Percentiles rank a stretch among this genome's conserved stretches.
Conservation (phyloP, 2,329 filamentous ascomycete genomes). For the Fusarium siculi region DNA sequence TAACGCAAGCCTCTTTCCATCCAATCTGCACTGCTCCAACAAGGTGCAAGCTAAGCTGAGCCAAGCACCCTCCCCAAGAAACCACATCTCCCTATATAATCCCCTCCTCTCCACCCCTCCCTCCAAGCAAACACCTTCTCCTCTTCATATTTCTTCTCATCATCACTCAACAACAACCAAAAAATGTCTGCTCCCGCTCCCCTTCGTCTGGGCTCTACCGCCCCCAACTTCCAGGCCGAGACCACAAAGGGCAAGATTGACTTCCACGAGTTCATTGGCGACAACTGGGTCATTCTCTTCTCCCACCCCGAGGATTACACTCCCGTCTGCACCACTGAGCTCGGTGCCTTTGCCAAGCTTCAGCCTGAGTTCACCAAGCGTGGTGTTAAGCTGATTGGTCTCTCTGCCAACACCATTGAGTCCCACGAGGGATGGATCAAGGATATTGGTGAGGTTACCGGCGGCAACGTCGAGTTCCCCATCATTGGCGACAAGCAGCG, state of each 20-base stretch:
- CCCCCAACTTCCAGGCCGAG: constrained; percentile 86
- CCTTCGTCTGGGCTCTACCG: constrained; percentile 72
- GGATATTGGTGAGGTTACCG: constrained; percentile 84
- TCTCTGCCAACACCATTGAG: constrained; percentile 86
- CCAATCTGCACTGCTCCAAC: constrained; percentile 18
- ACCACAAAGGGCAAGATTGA: constrained; percentile 82
- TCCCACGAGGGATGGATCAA: constrained; percentile 91
- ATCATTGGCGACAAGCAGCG: constrained; percentile 85
- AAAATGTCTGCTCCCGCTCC: constrained; percentile 48
- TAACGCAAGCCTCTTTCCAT: not conserved
- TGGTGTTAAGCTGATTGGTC: constrained; percentile 89
- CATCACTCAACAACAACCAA: not conserved
- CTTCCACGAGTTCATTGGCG: constrained; percentile 83
- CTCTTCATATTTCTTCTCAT: not conserved
- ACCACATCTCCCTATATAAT: constrained; percentile 30
- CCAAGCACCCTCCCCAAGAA: not conserved
- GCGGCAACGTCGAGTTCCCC: constrained; percentile 77
- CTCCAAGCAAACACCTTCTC: not conserved
- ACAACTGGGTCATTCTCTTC: constrained; percentile 85
- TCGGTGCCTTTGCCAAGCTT: constrained; percentile 91
- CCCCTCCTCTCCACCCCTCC: constrained; percentile 7
- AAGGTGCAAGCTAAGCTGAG: constrained; percentile 15
- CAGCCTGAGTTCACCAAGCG: constrained; percentile 88
- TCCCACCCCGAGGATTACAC: constrained; percentile 92
- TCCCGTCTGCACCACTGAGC: constrained; percentile 94